Evolutionary conservation across 495 filamentous ascomycete species (phyloP).

Genomic region (Penicillium arizonense): DNA sequence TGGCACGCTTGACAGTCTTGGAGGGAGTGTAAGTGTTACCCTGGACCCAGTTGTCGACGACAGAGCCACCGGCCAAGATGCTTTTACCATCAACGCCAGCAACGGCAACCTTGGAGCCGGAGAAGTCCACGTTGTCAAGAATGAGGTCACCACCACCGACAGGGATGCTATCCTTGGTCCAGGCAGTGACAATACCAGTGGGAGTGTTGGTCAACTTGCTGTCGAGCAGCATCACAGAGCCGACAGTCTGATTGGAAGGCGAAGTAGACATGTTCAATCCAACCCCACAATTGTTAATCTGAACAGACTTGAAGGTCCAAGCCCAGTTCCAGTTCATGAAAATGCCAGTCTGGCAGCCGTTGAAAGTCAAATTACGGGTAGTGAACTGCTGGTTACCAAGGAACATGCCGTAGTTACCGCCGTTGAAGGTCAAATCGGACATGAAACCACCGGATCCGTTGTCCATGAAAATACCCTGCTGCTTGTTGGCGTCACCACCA

Average conservation of each 20-base stretch:
- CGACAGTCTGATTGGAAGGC: slow-evolving; percentile 62
- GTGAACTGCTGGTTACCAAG: slow-evolving; percentile 96
- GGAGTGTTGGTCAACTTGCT: slow-evolving; percentile 71
- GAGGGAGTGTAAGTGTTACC: slow-evolving; percentile 63
- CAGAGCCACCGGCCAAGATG: slow-evolving; percentile 69
- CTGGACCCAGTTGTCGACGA: slow-evolving; percentile 71
- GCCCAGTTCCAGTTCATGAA: slow-evolving; percentile 96
- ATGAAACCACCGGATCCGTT: slow-evolving; percentile 91
- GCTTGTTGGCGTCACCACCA: slow-evolving; percentile 64
- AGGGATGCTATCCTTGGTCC: slow-evolving; percentile 55
- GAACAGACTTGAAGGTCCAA: slow-evolving; percentile 80
- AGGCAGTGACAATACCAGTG: slow-evolving; percentile 72
- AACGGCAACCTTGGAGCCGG: slow-evolving; percentile 53
- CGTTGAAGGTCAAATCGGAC: slow-evolving; percentile 83
- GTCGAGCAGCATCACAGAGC: slow-evolving; percentile 80
- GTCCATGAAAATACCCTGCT: slow-evolving; percentile 96
- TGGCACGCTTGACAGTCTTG: slow-evolving; percentile 25
- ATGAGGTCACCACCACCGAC: slow-evolving; percentile 74
- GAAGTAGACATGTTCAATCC: slow-evolving; percentile 80
- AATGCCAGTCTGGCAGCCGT: slow-evolving; percentile 80
- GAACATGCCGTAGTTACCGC: slow-evolving; percentile 80
- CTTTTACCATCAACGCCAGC: slow-evolving; percentile 48
- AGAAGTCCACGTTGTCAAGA: slow-evolving; percentile 84
- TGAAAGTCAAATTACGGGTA: slow-evolving; percentile 87
- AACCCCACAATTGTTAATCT: slow-evolving; percentile 75